Conservation (phyloP, 371 early-diverging fungal species). For the Mortierella sp. region DNA sequence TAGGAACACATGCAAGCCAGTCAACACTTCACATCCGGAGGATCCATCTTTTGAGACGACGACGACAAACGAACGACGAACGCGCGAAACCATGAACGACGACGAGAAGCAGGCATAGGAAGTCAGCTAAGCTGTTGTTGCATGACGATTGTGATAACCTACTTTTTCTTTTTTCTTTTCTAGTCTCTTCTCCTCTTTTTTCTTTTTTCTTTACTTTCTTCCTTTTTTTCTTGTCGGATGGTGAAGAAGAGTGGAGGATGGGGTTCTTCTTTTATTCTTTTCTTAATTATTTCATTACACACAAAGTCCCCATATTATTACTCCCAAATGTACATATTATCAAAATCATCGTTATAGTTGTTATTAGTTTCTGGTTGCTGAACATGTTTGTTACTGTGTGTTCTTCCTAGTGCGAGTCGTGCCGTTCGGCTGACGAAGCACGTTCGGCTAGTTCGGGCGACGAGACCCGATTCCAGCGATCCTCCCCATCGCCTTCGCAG, state of each 20-base stretch:
- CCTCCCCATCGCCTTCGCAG: constrained; percentile 11
- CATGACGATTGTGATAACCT: constrained; percentile 8
- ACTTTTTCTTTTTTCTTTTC: not conserved
- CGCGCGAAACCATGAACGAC: not conserved
- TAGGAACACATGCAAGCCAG: constrained; percentile 12
- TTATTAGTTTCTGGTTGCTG: constrained; percentile 39
- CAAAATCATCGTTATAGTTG: constrained; percentile 4
- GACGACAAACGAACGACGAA: not conserved
- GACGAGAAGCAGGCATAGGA: not conserved
- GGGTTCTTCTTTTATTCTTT: constrained; percentile 1
- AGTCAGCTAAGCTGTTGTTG: constrained; percentile 17
- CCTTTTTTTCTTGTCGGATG: constrained; percentile 10
- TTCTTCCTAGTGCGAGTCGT: constrained; percentile 52
- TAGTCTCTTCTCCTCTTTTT: not conserved
- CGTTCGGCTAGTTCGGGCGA: too few relatives aligned
- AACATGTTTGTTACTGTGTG: constrained; percentile 48
- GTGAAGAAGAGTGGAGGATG: constrained; percentile 18
- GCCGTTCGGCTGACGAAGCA: constrained; percentile 48
- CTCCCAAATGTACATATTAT: constrained; percentile 1
- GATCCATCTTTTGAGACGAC: not conserved
- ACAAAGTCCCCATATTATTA: not conserved
- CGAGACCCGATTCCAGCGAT: too few relatives aligned
- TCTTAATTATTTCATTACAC: not conserved
- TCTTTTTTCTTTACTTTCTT: constrained; percentile 8
- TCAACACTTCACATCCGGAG: constrained; percentile 3